These are phyloP conservation scores for Suillus plorans DNA, from an alignment of 768 basidiomycete genomes.

Conservation along the genomic window DNA sequence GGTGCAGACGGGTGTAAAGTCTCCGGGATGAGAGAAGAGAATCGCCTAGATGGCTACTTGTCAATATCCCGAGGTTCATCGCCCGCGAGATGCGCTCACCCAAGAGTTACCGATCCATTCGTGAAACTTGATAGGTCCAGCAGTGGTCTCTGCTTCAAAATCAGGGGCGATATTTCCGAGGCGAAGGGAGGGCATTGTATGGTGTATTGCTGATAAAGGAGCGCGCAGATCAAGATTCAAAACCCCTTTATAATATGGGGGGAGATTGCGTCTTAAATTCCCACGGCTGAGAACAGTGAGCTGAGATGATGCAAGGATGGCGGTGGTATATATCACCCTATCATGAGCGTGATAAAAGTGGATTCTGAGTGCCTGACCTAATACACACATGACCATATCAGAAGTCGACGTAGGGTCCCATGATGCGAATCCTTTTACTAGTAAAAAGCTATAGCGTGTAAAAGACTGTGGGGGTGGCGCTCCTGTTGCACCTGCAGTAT, in stretches of 20 bases:
- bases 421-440: slow-evolving; percentile 34
- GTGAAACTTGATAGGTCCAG: slow-evolving; percentile 88
- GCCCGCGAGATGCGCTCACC: slow-evolving; percentile 45
- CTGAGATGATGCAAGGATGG: neutral
- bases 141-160: slow-evolving; percentile 88
- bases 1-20: slow-evolving; percentile 93
- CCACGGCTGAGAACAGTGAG: slow-evolving; percentile 40
- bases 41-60: slow-evolving; percentile 53
- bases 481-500: slow-evolving; percentile 86
- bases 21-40: slow-evolving; percentile 94
- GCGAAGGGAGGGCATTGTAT: slow-evolving; percentile 54
- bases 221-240: slow-evolving; percentile 8
- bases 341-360: neutral
- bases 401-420: neutral
- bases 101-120: slow-evolving; percentile 89
- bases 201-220: slow-evolving; percentile 9
- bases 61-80: neutral
- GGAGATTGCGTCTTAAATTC: slow-evolving; percentile 61
- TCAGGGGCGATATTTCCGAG: slow-evolving; percentile 90
- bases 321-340: neutral
- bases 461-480: slow-evolving; percentile 85
- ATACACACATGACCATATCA: neutral
- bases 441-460: slow-evolving; percentile 92
- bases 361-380: neutral
- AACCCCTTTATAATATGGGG: slow-evolving; percentile 3